These are phyloP conservation scores for Lasiodiplodia gonubiensis DNA, from an alignment of 2,329 filamentous ascomycete species.

Conservation along the genomic window DNA sequence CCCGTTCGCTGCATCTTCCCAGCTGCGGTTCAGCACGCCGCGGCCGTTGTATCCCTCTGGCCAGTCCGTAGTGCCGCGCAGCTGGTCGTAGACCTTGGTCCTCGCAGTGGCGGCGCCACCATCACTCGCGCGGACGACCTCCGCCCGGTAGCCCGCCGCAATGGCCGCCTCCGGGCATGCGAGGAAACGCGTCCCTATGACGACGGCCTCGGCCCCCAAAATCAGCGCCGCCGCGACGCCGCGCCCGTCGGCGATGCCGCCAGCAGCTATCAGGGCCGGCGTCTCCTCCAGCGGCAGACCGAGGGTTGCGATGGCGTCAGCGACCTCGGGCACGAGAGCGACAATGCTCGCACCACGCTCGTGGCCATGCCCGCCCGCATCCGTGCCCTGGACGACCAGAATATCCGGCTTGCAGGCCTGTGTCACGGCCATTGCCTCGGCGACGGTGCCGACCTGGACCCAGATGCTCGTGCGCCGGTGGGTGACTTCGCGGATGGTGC, in stretches of 20 bases:
- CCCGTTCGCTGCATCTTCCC: conserved; percentile 46
- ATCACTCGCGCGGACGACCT: conserved; percentile 54
- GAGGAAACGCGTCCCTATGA: conserved; percentile 69
- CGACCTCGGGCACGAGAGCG: conserved; percentile 63
- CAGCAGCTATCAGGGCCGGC: conserved; percentile 60
- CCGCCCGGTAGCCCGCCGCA: conserved; percentile 54
- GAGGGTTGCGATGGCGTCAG: conserved; percentile 50
- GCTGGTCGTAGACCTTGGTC: conserved; percentile 58
- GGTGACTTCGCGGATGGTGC: conserved; percentile 41
- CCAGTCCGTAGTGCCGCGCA: conserved; percentile 62
- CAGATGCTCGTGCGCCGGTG: conserved; percentile 55
- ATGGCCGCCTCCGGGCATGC: conserved; percentile 57
- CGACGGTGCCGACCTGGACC: conserved; percentile 67
- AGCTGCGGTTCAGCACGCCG: conserved; percentile 64
- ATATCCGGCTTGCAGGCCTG: conserved; percentile 59
- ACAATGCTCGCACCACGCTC: conserved; percentile 60
- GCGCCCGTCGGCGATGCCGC: conserved; percentile 64
- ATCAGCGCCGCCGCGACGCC: conserved; percentile 62
- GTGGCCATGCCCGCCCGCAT: conserved; percentile 69
- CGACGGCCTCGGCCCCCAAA: conserved; percentile 60
- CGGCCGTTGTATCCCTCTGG: conserved; percentile 62
- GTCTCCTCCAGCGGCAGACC: conserved; percentile 28
- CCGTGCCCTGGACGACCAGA: conserved; percentile 66
- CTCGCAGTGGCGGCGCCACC: conserved; percentile 59
- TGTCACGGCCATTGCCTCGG: conserved; percentile 58